Percentiles rank a stretch among this genome's conserved stretches.
These are phyloP conservation scores for Candida nemodendra DNA, from an alignment of 805 yeast genomes.

Conservation along the genomic window DNA sequence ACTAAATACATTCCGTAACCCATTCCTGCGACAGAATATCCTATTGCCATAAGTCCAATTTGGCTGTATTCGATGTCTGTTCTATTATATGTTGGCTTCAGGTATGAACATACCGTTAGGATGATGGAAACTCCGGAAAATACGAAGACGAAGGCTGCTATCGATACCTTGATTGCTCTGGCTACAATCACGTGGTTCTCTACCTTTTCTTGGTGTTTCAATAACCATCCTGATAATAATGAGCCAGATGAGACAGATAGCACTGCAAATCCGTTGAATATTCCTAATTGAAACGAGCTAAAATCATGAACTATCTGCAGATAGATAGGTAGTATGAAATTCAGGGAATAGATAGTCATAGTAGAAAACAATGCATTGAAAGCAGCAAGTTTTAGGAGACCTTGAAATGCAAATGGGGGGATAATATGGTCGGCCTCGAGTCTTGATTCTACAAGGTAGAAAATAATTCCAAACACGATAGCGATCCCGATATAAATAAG, in stretches of 20 bases:
- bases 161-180: constrained; percentile 24
- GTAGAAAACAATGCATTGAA: constrained; percentile 38
- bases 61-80: constrained; percentile 16
- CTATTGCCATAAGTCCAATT: constrained; percentile 25
- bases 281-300: constrained; percentile 38
- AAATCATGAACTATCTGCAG: constrained; percentile 43
- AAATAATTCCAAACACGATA: constrained; percentile 19
- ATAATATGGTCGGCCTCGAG: constrained; percentile 38
- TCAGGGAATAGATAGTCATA: constrained; percentile 35
- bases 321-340: constrained; percentile 40
- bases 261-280: constrained; percentile 41
- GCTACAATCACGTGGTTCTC: constrained; percentile 17
- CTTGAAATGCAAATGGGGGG: constrained; percentile 39
- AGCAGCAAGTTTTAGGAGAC: constrained; percentile 38
- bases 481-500: constrained; percentile 13
- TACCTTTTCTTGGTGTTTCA: constrained; percentile 25
- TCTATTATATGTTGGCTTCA: constrained; percentile 24
- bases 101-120: constrained; percentile 15
- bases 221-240: constrained; percentile 35
- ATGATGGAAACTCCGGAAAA: constrained; percentile 23
- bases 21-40: constrained; percentile 33
- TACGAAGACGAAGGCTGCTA: constrained; percentile 21
- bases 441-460: constrained; percentile 35
- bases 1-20: constrained; percentile 44
- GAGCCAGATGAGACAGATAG: constrained; percentile 41